Percentiles rank a stretch among this genome's conserved stretches.
These are phyloP conservation scores for Oryza meridionalis DNA, from an alignment of 176 grass and related monocot species.

Conservation along the genomic window DNA sequence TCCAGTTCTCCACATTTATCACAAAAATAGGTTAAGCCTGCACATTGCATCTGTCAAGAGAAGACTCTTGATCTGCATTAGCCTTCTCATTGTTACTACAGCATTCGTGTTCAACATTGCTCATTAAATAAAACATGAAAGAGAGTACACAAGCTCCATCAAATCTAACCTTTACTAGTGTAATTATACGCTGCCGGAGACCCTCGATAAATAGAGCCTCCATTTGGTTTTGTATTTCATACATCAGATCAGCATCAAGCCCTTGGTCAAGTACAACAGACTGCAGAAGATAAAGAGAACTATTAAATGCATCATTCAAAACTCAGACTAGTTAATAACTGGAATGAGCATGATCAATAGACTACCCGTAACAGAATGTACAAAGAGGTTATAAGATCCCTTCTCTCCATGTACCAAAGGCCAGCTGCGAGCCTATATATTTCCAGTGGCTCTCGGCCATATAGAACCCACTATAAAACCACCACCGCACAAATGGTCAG, in stretches of 20 bases:
- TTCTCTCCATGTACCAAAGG: conserved; percentile 99
- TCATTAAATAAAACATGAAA: conserved; percentile 18
- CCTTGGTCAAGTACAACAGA: conserved; percentile 93
- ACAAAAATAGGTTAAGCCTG: not conserved
- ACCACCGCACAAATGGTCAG: conserved; percentile 30
- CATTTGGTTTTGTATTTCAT: conserved; percentile 76
- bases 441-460: conserved; percentile 85
- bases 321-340: conserved; percentile 15
- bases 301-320: conserved; percentile 22
- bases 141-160: conserved; percentile 36
- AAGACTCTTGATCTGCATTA: not conserved
- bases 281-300: conserved; percentile 51
- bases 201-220: conserved; percentile 84
- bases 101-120: conserved; percentile 10
- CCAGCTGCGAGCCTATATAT: conserved; percentile 89
- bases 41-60: not conserved
- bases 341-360: conserved; percentile 1
- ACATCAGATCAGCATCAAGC: conserved; percentile 80
- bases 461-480: conserved; percentile 79
- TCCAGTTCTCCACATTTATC: not conserved
- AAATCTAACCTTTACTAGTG: conserved; percentile 77
- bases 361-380: conserved; percentile 90
- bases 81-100: conserved; percentile 3
- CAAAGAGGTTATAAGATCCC: conserved; percentile 91
- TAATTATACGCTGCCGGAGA: conserved; percentile 69